Conservation (phyloP, 345 rosid species). For the Eucalyptus erythrocorys region DNA sequence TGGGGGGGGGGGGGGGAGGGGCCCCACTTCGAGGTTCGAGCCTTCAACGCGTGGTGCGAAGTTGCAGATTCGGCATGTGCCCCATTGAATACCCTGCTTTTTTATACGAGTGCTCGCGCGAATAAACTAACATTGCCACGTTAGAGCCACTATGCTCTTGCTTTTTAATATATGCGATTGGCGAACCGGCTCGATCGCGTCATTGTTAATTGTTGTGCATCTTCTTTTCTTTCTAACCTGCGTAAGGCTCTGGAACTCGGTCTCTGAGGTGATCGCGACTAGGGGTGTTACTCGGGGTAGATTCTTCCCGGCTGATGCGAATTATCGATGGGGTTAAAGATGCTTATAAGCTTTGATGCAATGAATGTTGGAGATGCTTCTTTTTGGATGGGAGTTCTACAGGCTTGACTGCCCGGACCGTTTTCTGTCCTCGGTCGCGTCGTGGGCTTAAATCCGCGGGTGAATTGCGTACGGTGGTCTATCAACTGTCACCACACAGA, state of each 20-base stretch:
- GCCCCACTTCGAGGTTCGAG: background rate
- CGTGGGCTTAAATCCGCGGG: background rate
- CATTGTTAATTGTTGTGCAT: background rate
- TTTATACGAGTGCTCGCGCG: background rate
- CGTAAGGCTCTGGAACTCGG: background rate
- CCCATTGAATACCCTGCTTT: background rate
- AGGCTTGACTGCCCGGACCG: background rate
- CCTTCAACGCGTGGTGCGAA: background rate
- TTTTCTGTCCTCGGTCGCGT: background rate
- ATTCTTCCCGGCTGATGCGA: background rate
- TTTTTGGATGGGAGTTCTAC: background rate
- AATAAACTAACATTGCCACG: background rate
- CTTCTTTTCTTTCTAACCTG: background rate
- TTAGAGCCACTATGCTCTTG: background rate
- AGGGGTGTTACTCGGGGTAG: background rate
- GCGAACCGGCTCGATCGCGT: background rate
- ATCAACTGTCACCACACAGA: background rate
- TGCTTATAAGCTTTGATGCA: background rate
- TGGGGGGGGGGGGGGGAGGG: background rate
- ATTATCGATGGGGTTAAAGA: background rate
- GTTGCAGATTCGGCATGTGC: background rate
- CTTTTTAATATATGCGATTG: background rate
- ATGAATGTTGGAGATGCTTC: background rate
- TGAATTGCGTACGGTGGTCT: background rate
- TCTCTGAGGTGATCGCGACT: background rate